These are phyloP conservation scores for Tremella mesenterica DNA, from an alignment of 768 basidiomycete species.

Conservation along the genomic window DNA sequence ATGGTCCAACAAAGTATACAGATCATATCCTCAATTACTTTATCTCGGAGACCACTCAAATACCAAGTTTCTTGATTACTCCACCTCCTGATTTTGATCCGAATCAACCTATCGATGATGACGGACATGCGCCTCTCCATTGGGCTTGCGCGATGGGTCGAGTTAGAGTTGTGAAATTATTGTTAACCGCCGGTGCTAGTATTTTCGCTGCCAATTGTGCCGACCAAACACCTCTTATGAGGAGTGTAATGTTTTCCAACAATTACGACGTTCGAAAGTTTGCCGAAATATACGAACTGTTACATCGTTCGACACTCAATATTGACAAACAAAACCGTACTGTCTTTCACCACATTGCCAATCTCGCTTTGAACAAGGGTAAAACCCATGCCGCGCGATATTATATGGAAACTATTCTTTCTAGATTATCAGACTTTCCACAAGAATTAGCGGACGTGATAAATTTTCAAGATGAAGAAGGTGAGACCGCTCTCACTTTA, in stretches of 20 bases:
- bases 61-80: constrained; percentile 73
- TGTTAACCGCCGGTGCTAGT: constrained; percentile 87
- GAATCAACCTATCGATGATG: constrained; percentile 94
- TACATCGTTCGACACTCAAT: constrained; percentile 96
- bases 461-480: constrained; percentile 98
- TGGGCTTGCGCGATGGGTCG: constrained; percentile 99
- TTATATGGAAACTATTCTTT: constrained; percentile 94
- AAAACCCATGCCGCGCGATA: constrained; percentile 97
- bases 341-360: constrained; percentile 95
- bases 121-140: constrained; percentile 91
- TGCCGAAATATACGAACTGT: constrained; percentile 87
- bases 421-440: constrained; percentile 80
- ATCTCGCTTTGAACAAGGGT: constrained; percentile 92
- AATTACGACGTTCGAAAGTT: constrained; percentile 99
- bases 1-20: constrained; percentile 55
- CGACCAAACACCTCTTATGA: constrained; percentile 96
- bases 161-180: constrained; percentile 84
- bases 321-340: constrained; percentile 97
- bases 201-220: constrained; percentile 94
- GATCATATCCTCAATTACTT: constrained; percentile 98
- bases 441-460: constrained; percentile 95
- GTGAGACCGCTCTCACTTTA: constrained; percentile 93
- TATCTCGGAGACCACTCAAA: constrained; percentile 88
- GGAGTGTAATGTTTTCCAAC: constrained; percentile 98
- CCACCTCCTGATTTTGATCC: constrained; percentile 89